Percentiles rank a stretch among this genome's conserved stretches.
These are phyloP conservation scores for Agarophyton chilense DNA, from an alignment of 23 red algal genomes.

Conservation along the genomic window DNA sequence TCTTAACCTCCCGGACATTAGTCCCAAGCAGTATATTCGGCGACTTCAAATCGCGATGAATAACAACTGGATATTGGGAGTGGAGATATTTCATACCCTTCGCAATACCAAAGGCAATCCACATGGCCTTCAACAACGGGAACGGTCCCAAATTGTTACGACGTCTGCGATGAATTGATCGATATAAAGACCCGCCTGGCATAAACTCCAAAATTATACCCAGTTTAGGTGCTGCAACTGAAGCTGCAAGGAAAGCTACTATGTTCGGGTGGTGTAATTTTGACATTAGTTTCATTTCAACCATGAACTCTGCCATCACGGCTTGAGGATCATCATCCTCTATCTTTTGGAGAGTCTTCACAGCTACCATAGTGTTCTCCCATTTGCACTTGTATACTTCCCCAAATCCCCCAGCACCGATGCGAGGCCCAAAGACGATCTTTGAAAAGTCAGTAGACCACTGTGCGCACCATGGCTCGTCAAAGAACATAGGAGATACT, in stretches of 20 bases:
- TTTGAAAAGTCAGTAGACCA: conserved; percentile 86
- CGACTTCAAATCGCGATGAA: conserved; percentile 96
- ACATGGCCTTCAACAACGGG: conserved; percentile 76
- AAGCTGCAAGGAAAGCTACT: conserved; percentile 90
- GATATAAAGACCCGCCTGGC: conserved; percentile 93
- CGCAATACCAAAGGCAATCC: conserved; percentile 93
- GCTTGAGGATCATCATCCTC: conserved; percentile 89
- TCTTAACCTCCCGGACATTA: conserved; percentile 87
- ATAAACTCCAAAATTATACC: conserved; percentile 95
- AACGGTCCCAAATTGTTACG: conserved; percentile 78
- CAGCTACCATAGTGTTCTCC: conserved; percentile 85
- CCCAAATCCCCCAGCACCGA: conserved; percentile 96
- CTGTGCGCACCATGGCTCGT: conserved; percentile 57
- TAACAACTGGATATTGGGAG: conserved; percentile 85
- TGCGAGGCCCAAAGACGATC: conserved; percentile 88
- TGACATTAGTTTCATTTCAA: conserved; percentile 98
- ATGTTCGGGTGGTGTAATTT: conserved; percentile 93
- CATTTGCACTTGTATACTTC: conserved; percentile 94
- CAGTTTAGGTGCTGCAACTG: conserved; percentile 74
- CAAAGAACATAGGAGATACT: conserved; percentile 80
- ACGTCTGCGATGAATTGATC: conserved; percentile 80
- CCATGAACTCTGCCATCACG: conserved; percentile 89
- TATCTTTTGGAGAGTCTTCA: conserved; percentile 88
- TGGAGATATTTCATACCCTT: conserved; percentile 96
- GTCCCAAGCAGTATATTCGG: conserved; percentile 91